phyloP scores from a whole-genome alignment of 2,329 filamentous ascomycete genomes.

The Diaporthe aspalathi region DNA sequence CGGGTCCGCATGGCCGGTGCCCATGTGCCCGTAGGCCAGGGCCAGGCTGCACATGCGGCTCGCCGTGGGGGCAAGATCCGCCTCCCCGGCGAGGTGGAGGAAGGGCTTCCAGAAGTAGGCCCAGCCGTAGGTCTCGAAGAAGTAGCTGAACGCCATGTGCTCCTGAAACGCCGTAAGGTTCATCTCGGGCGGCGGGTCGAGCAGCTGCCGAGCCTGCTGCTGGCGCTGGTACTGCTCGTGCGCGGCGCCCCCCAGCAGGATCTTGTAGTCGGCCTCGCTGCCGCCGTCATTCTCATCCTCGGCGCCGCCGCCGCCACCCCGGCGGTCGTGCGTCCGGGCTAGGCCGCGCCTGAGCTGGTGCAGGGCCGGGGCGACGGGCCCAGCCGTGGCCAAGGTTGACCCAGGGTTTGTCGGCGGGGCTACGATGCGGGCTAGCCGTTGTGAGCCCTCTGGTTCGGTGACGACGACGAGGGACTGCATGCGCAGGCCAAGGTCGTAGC shows the following conservation, averaged over 20 bases:
- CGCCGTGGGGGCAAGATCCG: constrained; percentile 41
- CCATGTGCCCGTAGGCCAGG: constrained; percentile 41
- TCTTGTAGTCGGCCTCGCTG: neutral
- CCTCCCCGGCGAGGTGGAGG: constrained; percentile 40
- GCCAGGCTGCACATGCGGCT: constrained; percentile 39
- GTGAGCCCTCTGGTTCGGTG: constrained; percentile 41
- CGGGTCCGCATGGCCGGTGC: constrained; percentile 31
- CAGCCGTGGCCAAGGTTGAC: neutral
- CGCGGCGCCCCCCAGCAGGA: neutral
- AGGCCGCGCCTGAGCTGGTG: constrained; percentile 6
- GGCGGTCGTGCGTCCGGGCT: constrained; percentile 5
- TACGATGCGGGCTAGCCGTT: constrained; percentile 42
- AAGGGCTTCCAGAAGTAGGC: constrained; percentile 47
- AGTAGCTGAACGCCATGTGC: constrained; percentile 45
- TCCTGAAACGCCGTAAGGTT: constrained; percentile 44
- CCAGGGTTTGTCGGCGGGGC: constrained; percentile 9
- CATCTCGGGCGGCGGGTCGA: constrained; percentile 38
- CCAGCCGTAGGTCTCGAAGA: constrained; percentile 46
- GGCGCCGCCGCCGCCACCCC: neutral
- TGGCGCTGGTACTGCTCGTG: constrained; percentile 10
- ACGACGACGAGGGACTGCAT: constrained; percentile 45
- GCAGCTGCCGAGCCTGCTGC: neutral
- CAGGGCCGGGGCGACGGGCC: neutral
- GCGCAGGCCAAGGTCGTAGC: constrained; percentile 45
- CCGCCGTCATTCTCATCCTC: neutral